phyloP scores from a whole-genome alignment of 2,329 filamentous ascomycete genomes.

The Dryadomyces sulphureus region DNA sequence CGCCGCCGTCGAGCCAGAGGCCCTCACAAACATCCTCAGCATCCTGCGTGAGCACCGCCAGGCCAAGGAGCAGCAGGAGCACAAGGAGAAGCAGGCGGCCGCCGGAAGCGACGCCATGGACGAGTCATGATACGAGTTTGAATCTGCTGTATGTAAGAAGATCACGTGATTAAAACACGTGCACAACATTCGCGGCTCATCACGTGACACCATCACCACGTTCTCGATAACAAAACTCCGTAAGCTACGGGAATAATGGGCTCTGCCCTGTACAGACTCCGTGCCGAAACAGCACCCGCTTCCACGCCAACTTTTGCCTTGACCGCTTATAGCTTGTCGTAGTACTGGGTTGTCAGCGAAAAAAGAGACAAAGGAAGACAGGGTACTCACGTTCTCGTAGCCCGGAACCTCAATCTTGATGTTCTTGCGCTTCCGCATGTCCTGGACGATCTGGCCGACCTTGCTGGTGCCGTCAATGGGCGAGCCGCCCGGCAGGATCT shows the following conservation, averaged over 20 bases:
- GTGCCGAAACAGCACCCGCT: no score
- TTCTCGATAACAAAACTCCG: no score
- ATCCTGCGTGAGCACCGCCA: constrained; percentile 8
- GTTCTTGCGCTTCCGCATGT: constrained; percentile 99
- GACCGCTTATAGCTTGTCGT: constrained; percentile 95
- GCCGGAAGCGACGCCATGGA: constrained; percentile 14
- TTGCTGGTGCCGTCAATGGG: constrained; percentile 71
- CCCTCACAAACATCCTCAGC: constrained; percentile 10
- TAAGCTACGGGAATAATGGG: no score
- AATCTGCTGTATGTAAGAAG: no score
- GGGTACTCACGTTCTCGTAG: constrained; percentile 76
- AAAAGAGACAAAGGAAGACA: not conserved
- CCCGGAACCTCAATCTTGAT: constrained; percentile 90
- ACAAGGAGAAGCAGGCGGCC: not conserved
- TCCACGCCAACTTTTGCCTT: no score
- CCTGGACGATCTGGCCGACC: constrained; percentile 68
- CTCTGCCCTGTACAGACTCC: no score
- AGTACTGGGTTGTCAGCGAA: constrained; percentile 49
- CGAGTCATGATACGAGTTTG: constrained; percentile 11
- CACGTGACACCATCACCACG: no score
- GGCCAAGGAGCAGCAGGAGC: not conserved
- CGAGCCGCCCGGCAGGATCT: constrained; percentile 86
- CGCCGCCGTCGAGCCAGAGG: constrained; percentile 26
- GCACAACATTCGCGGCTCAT: no score
- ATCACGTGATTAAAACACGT: no score